Evolutionary conservation across 352 stramenopile genomes (phyloP).

Genomic region (Pythium plurisporium): DNA sequence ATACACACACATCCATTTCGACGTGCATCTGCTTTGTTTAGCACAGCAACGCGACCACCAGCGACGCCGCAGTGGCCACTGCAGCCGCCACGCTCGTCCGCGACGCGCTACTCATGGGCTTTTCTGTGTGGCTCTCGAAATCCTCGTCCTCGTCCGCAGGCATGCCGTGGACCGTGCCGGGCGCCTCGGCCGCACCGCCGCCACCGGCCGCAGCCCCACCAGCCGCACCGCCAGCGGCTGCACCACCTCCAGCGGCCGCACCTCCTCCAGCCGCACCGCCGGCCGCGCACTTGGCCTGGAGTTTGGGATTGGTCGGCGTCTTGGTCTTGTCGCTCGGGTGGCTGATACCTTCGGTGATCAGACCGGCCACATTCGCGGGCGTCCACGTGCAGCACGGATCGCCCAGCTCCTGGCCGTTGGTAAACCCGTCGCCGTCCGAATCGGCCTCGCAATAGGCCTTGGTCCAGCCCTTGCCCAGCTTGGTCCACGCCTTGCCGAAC

Average conservation of each 20-base stretch:
- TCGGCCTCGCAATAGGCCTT: conserved; percentile 48
- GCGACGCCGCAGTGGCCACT: conserved; percentile 4
- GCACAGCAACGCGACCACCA: conserved; percentile 8
- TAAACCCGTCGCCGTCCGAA: conserved; percentile 73
- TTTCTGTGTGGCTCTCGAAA: conserved; percentile 39
- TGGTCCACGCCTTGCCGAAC: conserved; percentile 36
- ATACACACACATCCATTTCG: too few relatives aligned
- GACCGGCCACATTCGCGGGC: conserved; percentile 26
- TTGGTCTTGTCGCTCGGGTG: conserved; percentile 53
- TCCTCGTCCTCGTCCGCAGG: conserved; percentile 59
- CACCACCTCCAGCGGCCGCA: neutral
- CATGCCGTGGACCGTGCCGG: conserved; percentile 24
- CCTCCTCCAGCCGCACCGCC: conserved; percentile 7
- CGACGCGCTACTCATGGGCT: conserved; percentile 22
- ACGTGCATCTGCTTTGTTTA: too few relatives aligned
- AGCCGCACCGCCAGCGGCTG: neutral
- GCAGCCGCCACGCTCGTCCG: conserved; percentile 2
- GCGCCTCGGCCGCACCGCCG: neutral
- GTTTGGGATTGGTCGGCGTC: conserved; percentile 42
- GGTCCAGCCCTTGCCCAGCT: conserved; percentile 30
- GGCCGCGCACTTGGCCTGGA: conserved; percentile 41
- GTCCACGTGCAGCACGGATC: conserved; percentile 75
- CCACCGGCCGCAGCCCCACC: neutral
- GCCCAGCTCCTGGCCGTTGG: conserved; percentile 82
- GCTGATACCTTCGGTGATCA: conserved; percentile 60